phyloP scores from a whole-genome alignment of 2,329 filamentous ascomycete species.

The Paecilomyces variotii region DNA sequence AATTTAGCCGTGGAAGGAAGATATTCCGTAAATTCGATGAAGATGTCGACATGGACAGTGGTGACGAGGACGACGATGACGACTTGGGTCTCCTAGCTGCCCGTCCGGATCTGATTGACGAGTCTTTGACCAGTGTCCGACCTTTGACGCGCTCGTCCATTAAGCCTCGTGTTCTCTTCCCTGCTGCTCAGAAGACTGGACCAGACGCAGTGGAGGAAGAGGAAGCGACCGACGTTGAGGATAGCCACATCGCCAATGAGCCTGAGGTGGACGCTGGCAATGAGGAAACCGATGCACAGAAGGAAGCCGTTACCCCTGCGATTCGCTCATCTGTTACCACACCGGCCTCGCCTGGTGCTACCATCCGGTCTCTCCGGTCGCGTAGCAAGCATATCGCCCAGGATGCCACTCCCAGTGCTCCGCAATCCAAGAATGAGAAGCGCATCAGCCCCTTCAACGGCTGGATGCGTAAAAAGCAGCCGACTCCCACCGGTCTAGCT shows the following conservation, averaged over 20 bases:
- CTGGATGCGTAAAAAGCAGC: conserved; percentile 33
- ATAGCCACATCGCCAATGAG: conserved; percentile 15
- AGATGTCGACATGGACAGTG: conserved; percentile 31
- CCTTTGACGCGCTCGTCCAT: conserved; percentile 51
- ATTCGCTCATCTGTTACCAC: conserved; percentile 13
- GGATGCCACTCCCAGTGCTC: conserved; percentile 16
- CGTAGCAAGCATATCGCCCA: conserved; percentile 17
- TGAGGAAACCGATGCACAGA: conserved; percentile 9
- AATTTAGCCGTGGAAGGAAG: conserved; percentile 52
- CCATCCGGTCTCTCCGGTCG: conserved; percentile 25
- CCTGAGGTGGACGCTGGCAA: conserved; percentile 8
- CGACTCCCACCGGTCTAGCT: conserved; percentile 13
- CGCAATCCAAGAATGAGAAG: conserved; percentile 19
- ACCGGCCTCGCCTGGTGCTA: conserved; percentile 23
- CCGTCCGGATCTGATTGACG: conserved; percentile 31
- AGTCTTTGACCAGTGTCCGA: conserved; percentile 25
- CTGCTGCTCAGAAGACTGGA: conserved; percentile 32
- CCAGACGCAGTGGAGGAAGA: conserved; percentile 41
- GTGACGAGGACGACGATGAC: conserved; percentile 30
- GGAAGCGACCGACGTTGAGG: conserved; percentile 49
- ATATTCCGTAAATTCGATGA: conserved; percentile 49
- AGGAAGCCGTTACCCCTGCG: conserved; percentile 16
- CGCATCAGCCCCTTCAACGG: conserved; percentile 33
- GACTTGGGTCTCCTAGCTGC: conserved; percentile 35
- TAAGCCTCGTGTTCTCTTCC: conserved; percentile 54